Evolutionary conservation across 2,329 filamentous ascomycete genomes (phyloP).

Genomic region (Talaromyces funiculosus): DNA sequence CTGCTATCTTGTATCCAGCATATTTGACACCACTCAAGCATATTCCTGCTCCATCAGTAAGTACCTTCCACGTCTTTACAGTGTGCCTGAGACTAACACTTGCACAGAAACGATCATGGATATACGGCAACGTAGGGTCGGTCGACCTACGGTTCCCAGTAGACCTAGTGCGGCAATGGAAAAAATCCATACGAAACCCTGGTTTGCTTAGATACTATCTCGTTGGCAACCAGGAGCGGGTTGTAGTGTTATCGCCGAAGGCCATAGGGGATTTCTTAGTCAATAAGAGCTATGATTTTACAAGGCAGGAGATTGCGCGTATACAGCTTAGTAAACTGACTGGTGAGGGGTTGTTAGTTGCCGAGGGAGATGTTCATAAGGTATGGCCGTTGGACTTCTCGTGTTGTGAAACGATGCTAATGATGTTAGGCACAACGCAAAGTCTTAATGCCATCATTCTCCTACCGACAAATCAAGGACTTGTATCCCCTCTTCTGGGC

Average conservation of each 20-base stretch:
- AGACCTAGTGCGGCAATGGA: constrained; percentile 43
- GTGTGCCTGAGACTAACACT: not conserved
- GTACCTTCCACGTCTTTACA: constrained; percentile 15
- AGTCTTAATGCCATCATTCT: constrained; percentile 73
- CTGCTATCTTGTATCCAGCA: constrained; percentile 51
- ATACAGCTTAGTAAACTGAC: constrained; percentile 31
- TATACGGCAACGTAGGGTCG: constrained; percentile 41
- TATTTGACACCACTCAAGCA: constrained; percentile 55
- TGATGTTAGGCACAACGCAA: constrained; percentile 56
- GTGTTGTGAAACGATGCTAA: no score
- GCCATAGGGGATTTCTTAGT: constrained; percentile 65
- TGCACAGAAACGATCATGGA: constrained; percentile 34
- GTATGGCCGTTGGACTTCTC: no score
- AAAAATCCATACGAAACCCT: constrained; percentile 57
- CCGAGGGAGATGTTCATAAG: constrained; percentile 89
- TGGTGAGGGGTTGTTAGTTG: constrained; percentile 54
- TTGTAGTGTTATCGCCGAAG: constrained; percentile 59
- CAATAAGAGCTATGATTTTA: constrained; percentile 63
- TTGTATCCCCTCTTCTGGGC: constrained; percentile 79
- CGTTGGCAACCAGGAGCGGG: constrained; percentile 56
- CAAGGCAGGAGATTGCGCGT: constrained; percentile 54
- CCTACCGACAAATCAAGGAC: constrained; percentile 79
- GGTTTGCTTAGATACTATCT: constrained; percentile 64
- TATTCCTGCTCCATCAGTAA: constrained; percentile 49
- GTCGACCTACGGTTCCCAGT: constrained; percentile 39